phyloP scores from a whole-genome alignment of 2,329 filamentous ascomycete genomes.

The Aspergillus fumigatiaffinis region DNA sequence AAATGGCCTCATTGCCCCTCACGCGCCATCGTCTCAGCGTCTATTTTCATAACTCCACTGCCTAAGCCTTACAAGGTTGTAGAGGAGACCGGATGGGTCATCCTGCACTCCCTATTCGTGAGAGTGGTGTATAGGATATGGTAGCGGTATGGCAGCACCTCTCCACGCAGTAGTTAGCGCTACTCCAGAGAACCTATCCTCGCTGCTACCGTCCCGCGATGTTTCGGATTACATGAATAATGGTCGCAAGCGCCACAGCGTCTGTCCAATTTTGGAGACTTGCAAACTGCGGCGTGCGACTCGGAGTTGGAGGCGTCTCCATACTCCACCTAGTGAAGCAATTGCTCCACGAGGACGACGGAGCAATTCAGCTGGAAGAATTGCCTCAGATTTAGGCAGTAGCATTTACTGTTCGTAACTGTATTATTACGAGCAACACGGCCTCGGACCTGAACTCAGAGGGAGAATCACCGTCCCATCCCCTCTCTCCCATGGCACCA shows the following conservation, averaged over 20 bases:
- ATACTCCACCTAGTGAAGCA: not conserved
- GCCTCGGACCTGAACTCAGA: too few relatives aligned
- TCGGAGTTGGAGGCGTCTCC: not conserved
- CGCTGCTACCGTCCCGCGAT: not conserved
- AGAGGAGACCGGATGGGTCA: not conserved
- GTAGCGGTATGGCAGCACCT: not conserved
- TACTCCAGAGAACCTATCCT: not conserved
- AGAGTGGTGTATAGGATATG: not conserved
- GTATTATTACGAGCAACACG: too few relatives aligned
- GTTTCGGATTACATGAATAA: not conserved
- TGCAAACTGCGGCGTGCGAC: not conserved
- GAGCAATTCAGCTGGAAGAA: not conserved
- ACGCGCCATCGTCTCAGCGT: not conserved
- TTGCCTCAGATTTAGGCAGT: not conserved
- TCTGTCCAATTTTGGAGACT: not conserved
- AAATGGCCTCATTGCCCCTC: not conserved
- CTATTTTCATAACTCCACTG: not conserved
- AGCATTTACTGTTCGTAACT: not conserved
- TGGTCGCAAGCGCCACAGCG: not conserved
- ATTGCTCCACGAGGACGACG: not conserved
- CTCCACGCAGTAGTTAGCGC: not conserved
- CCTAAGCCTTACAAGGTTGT: not conserved
- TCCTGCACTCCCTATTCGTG: not conserved
- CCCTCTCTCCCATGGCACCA: not conserved
- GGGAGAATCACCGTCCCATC: too few relatives aligned